Evolutionary conservation across 202 grass and related monocot genomes (phyloP).

Genomic region (Panicum hallii): DNA sequence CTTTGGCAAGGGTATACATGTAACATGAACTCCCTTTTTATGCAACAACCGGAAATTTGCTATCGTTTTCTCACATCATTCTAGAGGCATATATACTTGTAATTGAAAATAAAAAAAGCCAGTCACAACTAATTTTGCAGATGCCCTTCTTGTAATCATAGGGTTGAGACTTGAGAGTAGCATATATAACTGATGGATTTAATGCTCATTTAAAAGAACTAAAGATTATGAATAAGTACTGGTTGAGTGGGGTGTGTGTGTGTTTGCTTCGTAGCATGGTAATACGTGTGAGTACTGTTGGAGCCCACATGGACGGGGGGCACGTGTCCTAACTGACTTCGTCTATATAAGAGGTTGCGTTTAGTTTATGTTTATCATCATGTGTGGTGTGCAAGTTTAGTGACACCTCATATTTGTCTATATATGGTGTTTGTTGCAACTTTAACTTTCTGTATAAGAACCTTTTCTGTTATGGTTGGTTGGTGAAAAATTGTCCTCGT

Average conservation of each 20-base stretch:
- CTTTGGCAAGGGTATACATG: not conserved
- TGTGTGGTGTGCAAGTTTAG: not conserved
- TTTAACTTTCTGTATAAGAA: not conserved
- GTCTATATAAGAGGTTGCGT: not conserved
- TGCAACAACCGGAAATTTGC: too few species aligned
- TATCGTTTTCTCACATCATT: not conserved
- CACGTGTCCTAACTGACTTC: slow-evolving; percentile 7
- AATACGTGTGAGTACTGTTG: not conserved
- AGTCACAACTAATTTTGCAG: too few species aligned
- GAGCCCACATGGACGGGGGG: not conserved
- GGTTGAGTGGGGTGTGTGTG: not conserved
- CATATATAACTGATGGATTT: not conserved
- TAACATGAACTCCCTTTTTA: not conserved
- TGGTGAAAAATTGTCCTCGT: not conserved
- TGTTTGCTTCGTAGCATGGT: not conserved
- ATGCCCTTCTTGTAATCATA: not conserved
- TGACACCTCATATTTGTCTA: not conserved
- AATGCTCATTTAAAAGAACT: not conserved
- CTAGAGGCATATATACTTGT: not conserved
- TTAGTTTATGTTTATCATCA: not conserved
- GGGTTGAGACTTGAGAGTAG: not conserved
- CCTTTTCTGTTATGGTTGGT: not conserved
- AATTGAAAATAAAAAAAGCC: too few species aligned
- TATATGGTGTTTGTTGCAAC: not conserved
- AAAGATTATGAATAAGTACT: not conserved